These are phyloP conservation scores for Gynostemma pentaphyllum DNA, from an alignment of 306 rosid genomes.

Conservation along the genomic window DNA sequence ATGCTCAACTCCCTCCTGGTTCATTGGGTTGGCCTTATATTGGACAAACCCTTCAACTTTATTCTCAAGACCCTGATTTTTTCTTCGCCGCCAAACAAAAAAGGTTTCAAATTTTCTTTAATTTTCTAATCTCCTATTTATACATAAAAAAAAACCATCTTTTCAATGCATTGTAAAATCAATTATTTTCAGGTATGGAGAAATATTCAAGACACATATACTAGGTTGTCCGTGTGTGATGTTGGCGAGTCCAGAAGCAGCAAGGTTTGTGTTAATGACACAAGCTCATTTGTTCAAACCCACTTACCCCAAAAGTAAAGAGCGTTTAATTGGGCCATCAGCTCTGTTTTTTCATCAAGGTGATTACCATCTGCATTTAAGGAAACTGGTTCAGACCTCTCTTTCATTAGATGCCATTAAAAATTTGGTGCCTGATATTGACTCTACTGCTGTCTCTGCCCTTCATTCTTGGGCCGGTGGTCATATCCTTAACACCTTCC, in stretches of 20 bases:
- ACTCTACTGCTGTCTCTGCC: slow-evolving; percentile 36
- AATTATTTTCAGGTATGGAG: slow-evolving; percentile 56
- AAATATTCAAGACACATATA: slow-evolving; percentile 76
- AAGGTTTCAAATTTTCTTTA: slow-evolving; percentile 28
- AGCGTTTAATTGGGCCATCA: slow-evolving; percentile 60
- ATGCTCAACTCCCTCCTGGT: slow-evolving; percentile 79
- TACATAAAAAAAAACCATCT: too few relatives aligned
- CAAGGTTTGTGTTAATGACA: slow-evolving; percentile 60
- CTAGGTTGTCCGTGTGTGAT: slow-evolving; percentile 76
- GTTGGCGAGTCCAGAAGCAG: slow-evolving; percentile 84
- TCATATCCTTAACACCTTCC: slow-evolving; percentile 45
- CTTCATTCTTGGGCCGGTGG: slow-evolving; percentile 36
- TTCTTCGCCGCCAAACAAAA: slow-evolving; percentile 71
- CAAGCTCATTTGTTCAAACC: slow-evolving; percentile 81
- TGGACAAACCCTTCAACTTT: slow-evolving; percentile 83
- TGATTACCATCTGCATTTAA: slow-evolving; percentile 45
- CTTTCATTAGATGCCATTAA: slow-evolving; percentile 38
- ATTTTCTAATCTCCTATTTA: too few relatives aligned
- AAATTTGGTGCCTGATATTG: slow-evolving; percentile 42
- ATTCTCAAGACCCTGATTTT: slow-evolving; percentile 62
- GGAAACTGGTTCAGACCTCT: slow-evolving; percentile 61
- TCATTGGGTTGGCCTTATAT: slow-evolving; percentile 88
- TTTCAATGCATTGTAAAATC: too few relatives aligned
- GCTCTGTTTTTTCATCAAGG: slow-evolving; percentile 87
- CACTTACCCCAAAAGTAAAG: slow-evolving; percentile 83